Base-by-base conservation (phyloP, 176 grass and related monocot species). In the Oryza coarctata region DNA sequence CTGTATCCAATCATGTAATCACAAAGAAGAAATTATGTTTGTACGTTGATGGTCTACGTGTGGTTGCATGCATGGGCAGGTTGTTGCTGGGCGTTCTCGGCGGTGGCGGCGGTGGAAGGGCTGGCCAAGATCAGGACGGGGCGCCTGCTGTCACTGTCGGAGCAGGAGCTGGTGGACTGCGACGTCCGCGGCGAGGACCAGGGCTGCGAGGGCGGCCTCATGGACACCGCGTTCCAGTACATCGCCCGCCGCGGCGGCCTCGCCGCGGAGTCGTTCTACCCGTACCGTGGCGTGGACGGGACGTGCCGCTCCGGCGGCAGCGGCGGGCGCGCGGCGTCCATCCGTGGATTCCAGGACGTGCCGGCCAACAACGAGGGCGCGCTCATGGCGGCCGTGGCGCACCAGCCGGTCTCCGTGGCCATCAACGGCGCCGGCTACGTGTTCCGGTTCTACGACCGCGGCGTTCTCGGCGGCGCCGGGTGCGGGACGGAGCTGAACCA, bases 101-200 rank as follows among this genome's bases (percentile, higher is more conserved):
- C 84, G 12, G 87, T 93, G 73, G 87, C 91, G 27, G 87, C 91
- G 7, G 70, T 85, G 62, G 91, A 93, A 57, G 91, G 91, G 2
- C 69, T 93, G 9, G 79, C 63, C 22, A 85, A 93, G 73, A 62
- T 89, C 49, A 68, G 30, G 12, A 93, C 84, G 6, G 91, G 91
- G 0, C 79, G 33, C n/a, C 72, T 93, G 77, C 32, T 87, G 26
- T 87, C 91, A 7, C 85, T 93, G 12, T 93, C 91, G 28, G 91
- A 93, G 84, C 91, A 93, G 58, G 49, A 93, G 81, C 84, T 90
- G 5, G 91, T 93, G 66, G 91, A 93, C 85, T 93, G 91, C 80
- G 87, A 93, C 80, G 73, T 93, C 12, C 1, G 63, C 62, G 84
- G 87, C 70, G 41, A 39, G 25, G 81, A 93, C 77, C 20, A 87